These are phyloP conservation scores for Wickerhamomyces kurtzmanii DNA, from an alignment of 805 yeast species.

Conservation along the genomic window DNA sequence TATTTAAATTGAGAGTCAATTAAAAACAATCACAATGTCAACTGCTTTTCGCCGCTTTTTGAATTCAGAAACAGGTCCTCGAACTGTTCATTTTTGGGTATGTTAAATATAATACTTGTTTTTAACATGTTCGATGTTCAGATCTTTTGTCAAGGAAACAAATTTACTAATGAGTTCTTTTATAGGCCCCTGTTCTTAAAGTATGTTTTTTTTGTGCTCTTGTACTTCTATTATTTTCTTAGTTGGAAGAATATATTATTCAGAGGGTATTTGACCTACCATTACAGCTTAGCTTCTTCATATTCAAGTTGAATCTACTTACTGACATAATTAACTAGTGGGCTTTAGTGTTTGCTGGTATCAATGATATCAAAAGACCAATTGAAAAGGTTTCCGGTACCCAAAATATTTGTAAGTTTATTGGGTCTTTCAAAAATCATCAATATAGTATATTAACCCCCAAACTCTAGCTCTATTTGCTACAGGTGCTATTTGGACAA, in stretches of 20 bases:
- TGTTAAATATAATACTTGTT: slow-evolving; percentile 11
- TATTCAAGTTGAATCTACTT: too few species aligned
- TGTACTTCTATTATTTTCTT: neutral
- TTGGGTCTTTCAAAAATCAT: neutral
- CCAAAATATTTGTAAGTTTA: slow-evolving; percentile 31
- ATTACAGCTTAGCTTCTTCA: too few species aligned
- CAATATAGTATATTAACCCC: neutral
- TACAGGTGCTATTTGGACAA: slow-evolving; percentile 94
- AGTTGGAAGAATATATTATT: too few species aligned
- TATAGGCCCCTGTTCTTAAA: slow-evolving; percentile 49
- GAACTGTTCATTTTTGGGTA: slow-evolving; percentile 97
- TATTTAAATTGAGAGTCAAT: too few species aligned
- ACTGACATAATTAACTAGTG: too few species aligned
- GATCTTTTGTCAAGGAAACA: neutral
- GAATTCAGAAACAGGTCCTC: slow-evolving; percentile 90
- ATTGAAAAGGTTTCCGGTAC: slow-evolving; percentile 88
- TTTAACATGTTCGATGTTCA: neutral
- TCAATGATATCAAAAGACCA: slow-evolving; percentile 80
- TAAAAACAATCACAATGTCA: too few species aligned
- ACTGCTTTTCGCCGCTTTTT: slow-evolving; percentile 61
- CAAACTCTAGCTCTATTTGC: slow-evolving; percentile 58
- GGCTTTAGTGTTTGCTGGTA: slow-evolving; percentile 88
- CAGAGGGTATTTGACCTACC: too few species aligned
- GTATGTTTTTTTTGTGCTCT: slow-evolving; percentile 12
- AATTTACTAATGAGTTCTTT: slow-evolving; percentile 2